These are phyloP conservation scores for Claviceps africana DNA, from an alignment of 2,329 filamentous ascomycete species.

Conservation along the genomic window DNA sequence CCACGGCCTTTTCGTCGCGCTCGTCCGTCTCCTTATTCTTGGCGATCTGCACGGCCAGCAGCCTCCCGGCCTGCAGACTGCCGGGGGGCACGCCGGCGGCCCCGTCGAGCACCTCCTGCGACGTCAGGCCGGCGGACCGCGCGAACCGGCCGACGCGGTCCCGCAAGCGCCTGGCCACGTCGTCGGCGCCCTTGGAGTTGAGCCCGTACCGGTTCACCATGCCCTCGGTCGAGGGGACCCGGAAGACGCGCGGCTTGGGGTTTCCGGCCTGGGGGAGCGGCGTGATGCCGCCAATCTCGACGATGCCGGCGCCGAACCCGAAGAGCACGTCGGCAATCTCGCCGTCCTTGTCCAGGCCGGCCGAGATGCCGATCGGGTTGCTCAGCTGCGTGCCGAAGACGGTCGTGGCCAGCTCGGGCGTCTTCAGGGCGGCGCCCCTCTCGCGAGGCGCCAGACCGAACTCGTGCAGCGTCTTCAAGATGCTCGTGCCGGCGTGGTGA, in stretches of 20 bases:
- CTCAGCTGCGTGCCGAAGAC: conserved; percentile 66
- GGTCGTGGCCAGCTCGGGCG: conserved; percentile 21
- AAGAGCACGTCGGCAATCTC: conserved; percentile 78
- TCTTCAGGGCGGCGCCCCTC: conserved; percentile 35
- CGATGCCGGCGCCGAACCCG: conserved; percentile 68
- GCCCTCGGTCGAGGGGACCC: conserved; percentile 67
- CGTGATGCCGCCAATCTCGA: conserved; percentile 87
- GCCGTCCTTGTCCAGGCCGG: conserved; percentile 86
- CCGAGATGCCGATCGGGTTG: conserved; percentile 91
- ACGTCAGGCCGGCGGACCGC: conserved; percentile 52
- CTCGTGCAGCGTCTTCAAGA: conserved; percentile 58
- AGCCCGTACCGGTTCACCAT: conserved; percentile 94
- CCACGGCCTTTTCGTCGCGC: conserved; percentile 67
- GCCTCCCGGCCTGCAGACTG: conserved; percentile 58
- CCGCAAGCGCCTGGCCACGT: conserved; percentile 65
- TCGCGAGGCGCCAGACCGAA: conserved; percentile 73
- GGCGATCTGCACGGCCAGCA: conserved; percentile 83
- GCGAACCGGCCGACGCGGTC: conserved; percentile 69
- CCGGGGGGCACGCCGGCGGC: conserved; percentile 66
- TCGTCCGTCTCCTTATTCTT: conserved; percentile 94
- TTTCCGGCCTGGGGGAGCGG: conserved; percentile 82
- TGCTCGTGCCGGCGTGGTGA: conserved; percentile 64
- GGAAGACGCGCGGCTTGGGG: conserved; percentile 74
- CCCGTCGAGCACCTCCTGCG: conserved; percentile 63
- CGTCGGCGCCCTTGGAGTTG: conserved; percentile 80